Evolutionary conservation across 164 flowering plant species (phyloP).

Genomic region (Kingdonia uniflora): DNA sequence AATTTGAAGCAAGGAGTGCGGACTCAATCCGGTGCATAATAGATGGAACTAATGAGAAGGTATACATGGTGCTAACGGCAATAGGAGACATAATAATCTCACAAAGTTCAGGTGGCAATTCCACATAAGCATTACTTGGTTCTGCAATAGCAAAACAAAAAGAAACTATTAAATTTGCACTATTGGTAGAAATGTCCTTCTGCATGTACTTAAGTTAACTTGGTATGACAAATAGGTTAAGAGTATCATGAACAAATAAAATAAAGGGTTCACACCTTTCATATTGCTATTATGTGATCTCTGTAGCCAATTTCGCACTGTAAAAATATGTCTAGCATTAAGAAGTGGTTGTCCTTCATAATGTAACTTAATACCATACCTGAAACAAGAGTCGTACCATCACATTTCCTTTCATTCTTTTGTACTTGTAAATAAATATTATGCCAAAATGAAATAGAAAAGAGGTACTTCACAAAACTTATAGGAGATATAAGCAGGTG

Average conservation of each 20-base stretch:
- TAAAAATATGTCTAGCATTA: conserved; percentile 34
- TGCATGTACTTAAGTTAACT: no score
- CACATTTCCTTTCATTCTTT: no score
- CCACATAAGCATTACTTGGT: conserved; percentile 26
- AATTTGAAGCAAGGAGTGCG: conserved; percentile 44
- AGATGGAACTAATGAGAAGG: conserved; percentile 64
- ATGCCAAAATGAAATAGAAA: background rate
- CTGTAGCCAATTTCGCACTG: conserved; percentile 33
- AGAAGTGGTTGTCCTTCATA: conserved; percentile 28
- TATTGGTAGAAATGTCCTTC: background rate
- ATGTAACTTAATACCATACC: conserved; percentile 35
- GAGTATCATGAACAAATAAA: background rate
- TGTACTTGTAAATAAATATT: background rate
- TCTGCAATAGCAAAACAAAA: conserved; percentile 28
- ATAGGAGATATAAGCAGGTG: background rate
- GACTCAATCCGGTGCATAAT: conserved; percentile 77
- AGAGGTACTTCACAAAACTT: background rate
- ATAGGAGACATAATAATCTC: conserved; percentile 55
- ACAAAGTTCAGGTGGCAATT: conserved; percentile 89
- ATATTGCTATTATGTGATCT: background rate
- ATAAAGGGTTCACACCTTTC: background rate
- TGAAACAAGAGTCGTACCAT: no score
- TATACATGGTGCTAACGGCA: conserved; percentile 39
- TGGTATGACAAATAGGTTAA: background rate
- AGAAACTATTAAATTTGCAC: no score